These are phyloP conservation scores for Flaveria floridana DNA, from an alignment of 140 eudicot genomes.

Conservation along the genomic window DNA sequence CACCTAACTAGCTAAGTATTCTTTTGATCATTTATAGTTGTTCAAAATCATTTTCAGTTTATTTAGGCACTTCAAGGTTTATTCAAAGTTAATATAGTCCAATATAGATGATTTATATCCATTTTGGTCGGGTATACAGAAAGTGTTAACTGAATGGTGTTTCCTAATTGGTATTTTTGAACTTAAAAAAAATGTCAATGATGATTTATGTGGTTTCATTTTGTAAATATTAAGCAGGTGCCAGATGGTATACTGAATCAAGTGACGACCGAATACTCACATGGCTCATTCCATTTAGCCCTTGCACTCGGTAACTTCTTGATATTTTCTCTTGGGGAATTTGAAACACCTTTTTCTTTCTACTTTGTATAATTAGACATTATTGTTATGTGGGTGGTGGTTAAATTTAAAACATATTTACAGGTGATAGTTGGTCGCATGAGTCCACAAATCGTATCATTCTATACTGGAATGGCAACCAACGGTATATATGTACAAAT, in stretches of 20 bases:
- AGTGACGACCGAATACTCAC: conserved; percentile 71
- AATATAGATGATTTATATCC: conserved; percentile 4
- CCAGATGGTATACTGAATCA: conserved; percentile 86
- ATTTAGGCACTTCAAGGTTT: background rate
- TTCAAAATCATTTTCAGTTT: conserved; percentile 1
- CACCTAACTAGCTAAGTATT: background rate
- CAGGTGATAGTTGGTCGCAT: conserved; percentile 98
- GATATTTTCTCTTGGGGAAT: background rate
- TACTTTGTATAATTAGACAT: background rate
- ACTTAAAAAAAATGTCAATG: background rate
- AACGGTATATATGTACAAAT: conserved; percentile 69
- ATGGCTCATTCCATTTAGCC: conserved; percentile 76
- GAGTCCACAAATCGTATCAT: conserved; percentile 84
- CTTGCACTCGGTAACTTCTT: conserved; percentile 78
- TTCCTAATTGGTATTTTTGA: background rate
- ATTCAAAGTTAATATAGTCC: background rate
- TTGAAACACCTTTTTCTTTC: background rate
- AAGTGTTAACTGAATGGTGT: background rate
- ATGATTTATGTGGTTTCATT: background rate
- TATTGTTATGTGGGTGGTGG: background rate
- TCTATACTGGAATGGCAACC: conserved; percentile 82
- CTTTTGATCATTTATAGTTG: background rate
- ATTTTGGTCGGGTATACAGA: background rate
- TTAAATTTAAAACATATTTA: conserved; percentile 13
- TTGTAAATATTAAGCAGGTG: conserved; percentile 48